Base-by-base conservation (phyloP, 805 yeast genomes). In the Barnettozyma populi region DNA sequence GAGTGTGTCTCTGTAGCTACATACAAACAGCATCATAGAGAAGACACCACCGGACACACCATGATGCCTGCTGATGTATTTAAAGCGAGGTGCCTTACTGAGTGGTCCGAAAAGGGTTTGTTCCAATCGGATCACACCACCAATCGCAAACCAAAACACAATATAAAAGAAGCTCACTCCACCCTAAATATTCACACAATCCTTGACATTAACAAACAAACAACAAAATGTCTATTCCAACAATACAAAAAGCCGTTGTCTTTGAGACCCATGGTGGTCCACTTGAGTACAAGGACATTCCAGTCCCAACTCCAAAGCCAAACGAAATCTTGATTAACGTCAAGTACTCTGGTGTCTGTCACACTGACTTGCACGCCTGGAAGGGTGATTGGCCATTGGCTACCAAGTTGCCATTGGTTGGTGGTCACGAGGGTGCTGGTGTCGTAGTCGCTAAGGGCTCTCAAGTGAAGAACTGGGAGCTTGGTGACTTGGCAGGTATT, bases 361-460 rank as follows among this genome's bases (percentile, higher is more conserved):
- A 79, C 66, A 78, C 84, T n/a, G 84, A 79, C 62, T 68, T 79
- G 60, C 84, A 79, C 62, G 84, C 83, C 42, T 79, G 82, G 59
- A 51, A 55, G 27, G 61, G 82, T 54, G 84, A 79, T 58, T 79
- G 84, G 84, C 82, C 83, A 45, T 65, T 78, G 58, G 70, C 62
- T 31, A 71, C 74, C 52, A 79, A 78, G 60, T 69, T 80, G 57
- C 86, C 85, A 37, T 70, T 80, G 57, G 83, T 80, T 41, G 86
- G 86, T 58, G 86, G 86, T 61, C 86, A 80, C 66, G 86, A 80
- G 67, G 86, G 86, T 72, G 84, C 85, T 43, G 86, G 86, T 68
- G 74, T 76, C 32, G 86, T 80, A 53, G 86, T 80, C 52, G 84
- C 76, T 44, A 68, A 72, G 64, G 86, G 86, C 61, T 72, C 72